Percentiles rank a stretch among this genome's conserved stretches.
These are phyloP conservation scores for Chaetomium sp. DNA, from an alignment of 2,329 filamentous ascomycete species.

Conservation along the genomic window DNA sequence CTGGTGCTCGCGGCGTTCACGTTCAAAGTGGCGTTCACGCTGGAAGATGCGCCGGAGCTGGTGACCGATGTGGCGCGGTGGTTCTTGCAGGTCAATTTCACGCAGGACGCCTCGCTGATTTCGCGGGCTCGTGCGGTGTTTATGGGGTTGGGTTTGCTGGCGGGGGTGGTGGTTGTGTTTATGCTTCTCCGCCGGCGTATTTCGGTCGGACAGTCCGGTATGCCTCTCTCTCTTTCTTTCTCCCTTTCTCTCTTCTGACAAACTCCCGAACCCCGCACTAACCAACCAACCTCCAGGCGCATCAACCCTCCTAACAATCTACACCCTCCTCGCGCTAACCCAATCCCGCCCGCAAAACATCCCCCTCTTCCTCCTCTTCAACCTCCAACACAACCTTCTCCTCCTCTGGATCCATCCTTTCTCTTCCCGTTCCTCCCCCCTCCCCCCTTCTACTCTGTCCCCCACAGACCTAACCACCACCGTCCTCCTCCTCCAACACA, in stretches of 20 bases:
- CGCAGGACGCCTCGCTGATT: constrained; percentile 41
- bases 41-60: constrained; percentile 81
- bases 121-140: constrained; percentile 46
- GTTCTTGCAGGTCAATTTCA: constrained; percentile 36
- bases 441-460: constrained; percentile 34
- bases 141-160: constrained; percentile 37
- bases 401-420: too few relatives aligned
- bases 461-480: constrained; percentile 59
- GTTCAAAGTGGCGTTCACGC: constrained; percentile 88
- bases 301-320: constrained; percentile 59
- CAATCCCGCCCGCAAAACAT: constrained; percentile 82
- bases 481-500: constrained; percentile 69
- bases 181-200: constrained; percentile 27
- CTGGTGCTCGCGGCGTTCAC: constrained; percentile 54
- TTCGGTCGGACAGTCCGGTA: constrained; percentile 26
- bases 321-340: constrained; percentile 74
- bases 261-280: neutral
- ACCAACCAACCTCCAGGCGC: constrained; percentile 22
- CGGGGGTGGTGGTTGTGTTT: constrained; percentile 35
- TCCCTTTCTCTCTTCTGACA: constrained; percentile 8
- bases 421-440: constrained; percentile 21
- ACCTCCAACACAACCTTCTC: constrained; percentile 49
- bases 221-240: constrained; percentile 13
- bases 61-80: constrained; percentile 43
- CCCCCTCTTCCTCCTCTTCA: constrained; percentile 74